Evolutionary conservation across 2,329 filamentous ascomycete genomes (phyloP).

Genomic region (Ceratocystiopsis minuta): DNA sequence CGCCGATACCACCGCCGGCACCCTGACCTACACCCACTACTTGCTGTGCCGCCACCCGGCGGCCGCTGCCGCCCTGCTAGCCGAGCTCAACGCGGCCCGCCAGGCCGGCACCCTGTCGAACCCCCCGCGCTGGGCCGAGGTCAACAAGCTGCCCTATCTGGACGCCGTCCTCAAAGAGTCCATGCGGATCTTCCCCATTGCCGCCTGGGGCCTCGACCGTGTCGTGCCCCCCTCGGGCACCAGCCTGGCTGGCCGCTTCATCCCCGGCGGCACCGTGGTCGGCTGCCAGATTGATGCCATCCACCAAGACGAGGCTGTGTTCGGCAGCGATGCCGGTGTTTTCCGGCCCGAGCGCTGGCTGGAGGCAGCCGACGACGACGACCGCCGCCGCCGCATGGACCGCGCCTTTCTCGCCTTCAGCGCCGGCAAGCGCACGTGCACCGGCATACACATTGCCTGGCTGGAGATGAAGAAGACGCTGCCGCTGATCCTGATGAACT

Average conservation of each 20-base stretch:
- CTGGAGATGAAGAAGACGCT: slow-evolving; percentile 2
- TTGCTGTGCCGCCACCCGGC: slow-evolving; percentile 6
- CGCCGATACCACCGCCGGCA: slow-evolving; percentile 10
- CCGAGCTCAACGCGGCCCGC: slow-evolving; percentile 6
- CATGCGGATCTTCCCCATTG: slow-evolving; percentile 9
- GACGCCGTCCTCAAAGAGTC: slow-evolving; percentile 11
- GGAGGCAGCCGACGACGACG: slow-evolving; percentile 12
- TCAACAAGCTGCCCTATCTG: slow-evolving; percentile 9
- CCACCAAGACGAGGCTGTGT: slow-evolving; percentile 18
- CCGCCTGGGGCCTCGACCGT: slow-evolving; percentile 7
- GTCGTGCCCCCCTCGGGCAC: slow-evolving; percentile 6
- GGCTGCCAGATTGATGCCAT: slow-evolving; percentile 43
- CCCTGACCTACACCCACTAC: slow-evolving; percentile 7
- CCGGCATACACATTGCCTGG: slow-evolving; percentile 1
- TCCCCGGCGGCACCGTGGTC: slow-evolving; percentile 21
- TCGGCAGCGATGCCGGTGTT: slow-evolving; percentile 19
- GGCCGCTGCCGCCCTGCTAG: slow-evolving; percentile 1
- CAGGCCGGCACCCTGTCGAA: slow-evolving; percentile 1
- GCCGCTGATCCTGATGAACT: background rate
- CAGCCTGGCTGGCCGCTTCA: slow-evolving; percentile 17
- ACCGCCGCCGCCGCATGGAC: background rate
- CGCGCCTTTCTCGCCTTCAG: slow-evolving; percentile 1
- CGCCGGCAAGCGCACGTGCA: slow-evolving; percentile 2
- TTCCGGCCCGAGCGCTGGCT: slow-evolving; percentile 30
- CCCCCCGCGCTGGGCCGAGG: slow-evolving; percentile 2